phyloP scores from a whole-genome alignment of 257 asterid genomes.

The Catharanthus roseus region DNA sequence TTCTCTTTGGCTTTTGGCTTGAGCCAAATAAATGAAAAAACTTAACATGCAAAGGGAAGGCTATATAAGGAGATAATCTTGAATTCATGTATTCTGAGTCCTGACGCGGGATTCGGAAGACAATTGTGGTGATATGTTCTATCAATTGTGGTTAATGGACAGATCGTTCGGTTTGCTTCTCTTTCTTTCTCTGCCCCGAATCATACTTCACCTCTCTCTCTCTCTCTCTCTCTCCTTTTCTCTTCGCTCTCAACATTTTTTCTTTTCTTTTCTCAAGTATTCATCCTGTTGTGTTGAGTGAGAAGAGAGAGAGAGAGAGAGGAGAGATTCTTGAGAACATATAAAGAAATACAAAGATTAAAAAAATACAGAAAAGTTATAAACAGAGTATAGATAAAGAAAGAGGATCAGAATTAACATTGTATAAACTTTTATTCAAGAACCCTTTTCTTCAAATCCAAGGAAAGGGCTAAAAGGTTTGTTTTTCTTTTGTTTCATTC shows the following conservation, averaged over 20 bases:
- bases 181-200: not conserved
- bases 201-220: not conserved
- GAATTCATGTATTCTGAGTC: not conserved
- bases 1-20: too few relatives aligned
- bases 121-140: not conserved
- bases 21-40: too few relatives aligned
- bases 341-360: not conserved
- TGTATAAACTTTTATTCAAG: not conserved
- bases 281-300: not conserved
- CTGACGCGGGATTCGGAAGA: conserved; percentile 5
- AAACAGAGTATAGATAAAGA: not conserved
- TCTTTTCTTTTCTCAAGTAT: too few relatives aligned
- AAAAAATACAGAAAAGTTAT: not conserved
- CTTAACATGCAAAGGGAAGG: not conserved
- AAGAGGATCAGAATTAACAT: not conserved
- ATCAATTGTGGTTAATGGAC: not conserved
- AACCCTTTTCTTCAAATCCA: not conserved
- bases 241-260: not conserved
- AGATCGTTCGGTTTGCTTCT: not conserved
- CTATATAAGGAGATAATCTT: not conserved
- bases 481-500: not conserved
- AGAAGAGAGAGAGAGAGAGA: not conserved
- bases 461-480: not conserved
- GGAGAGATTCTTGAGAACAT: not conserved
- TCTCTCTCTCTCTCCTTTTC: not conserved